Percentiles rank a stretch among this genome's conserved stretches.
These are phyloP conservation scores for Ceratocystiopsis sp. DNA, from an alignment of 2,329 filamentous ascomycete genomes.

Conservation along the genomic window DNA sequence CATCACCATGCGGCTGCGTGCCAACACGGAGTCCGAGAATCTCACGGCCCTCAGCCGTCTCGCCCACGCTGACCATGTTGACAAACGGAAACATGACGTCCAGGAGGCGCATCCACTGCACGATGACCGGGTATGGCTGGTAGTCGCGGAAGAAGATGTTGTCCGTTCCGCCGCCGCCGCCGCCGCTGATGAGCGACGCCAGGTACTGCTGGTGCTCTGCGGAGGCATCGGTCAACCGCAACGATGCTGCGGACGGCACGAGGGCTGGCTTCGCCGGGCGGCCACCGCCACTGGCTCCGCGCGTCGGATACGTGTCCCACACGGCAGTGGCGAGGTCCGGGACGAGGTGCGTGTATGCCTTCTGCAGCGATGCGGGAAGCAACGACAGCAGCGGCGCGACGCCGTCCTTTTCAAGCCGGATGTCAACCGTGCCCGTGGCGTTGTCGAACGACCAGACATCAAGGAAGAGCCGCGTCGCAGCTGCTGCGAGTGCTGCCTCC, in stretches of 20 bases:
- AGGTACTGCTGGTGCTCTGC: background rate
- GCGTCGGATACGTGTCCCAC: constrained; percentile 51
- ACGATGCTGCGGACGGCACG: background rate
- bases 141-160: constrained; percentile 88
- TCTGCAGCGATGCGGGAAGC: constrained; percentile 56
- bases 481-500: constrained; percentile 53
- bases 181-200: constrained; percentile 1
- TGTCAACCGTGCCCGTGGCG: constrained; percentile 55
- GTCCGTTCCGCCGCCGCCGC: constrained; percentile 22
- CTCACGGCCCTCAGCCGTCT: constrained; percentile 72
- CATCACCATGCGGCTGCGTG: constrained; percentile 10
- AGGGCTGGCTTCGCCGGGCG: constrained; percentile 16
- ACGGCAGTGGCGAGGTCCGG: constrained; percentile 64
- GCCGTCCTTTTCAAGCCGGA: constrained; percentile 59
- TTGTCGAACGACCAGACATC: constrained; percentile 81
- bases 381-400: constrained; percentile 64
- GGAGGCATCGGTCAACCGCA: too few relatives aligned
- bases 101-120: constrained; percentile 68
- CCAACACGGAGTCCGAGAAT: constrained; percentile 72
- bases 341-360: constrained; percentile 58
- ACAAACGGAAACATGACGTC: constrained; percentile 67
- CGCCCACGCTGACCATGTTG: constrained; percentile 64
- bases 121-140: constrained; percentile 58
- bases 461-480: constrained; percentile 57
- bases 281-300: constrained; percentile 5